Conservation (phyloP, 2,329 filamentous ascomycete genomes). For the Nemania sp. region DNA sequence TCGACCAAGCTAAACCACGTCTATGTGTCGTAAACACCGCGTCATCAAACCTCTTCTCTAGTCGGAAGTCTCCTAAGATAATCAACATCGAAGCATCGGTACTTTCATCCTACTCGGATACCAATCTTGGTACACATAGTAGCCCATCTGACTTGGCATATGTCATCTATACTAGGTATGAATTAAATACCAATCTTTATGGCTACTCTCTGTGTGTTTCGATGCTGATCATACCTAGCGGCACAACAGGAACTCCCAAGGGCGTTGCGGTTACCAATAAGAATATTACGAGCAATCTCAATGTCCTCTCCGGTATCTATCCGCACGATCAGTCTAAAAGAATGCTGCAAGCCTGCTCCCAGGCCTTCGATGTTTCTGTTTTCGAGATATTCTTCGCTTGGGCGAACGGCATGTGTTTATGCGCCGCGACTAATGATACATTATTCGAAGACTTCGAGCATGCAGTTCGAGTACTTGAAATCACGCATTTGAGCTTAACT, state of each 20-base stretch:
- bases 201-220: background rate
- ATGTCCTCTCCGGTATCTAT: slow-evolving; percentile 68
- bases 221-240: slow-evolving; percentile 46
- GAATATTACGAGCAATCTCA: slow-evolving; percentile 78
- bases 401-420: slow-evolving; percentile 77
- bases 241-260: slow-evolving; percentile 80
- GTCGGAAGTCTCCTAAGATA: slow-evolving; percentile 28
- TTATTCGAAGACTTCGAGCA: slow-evolving; percentile 74
- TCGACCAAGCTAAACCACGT: slow-evolving; percentile 61
- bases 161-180: slow-evolving; percentile 71
- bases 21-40: slow-evolving; percentile 49
- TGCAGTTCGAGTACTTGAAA: slow-evolving; percentile 63
- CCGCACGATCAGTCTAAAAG: slow-evolving; percentile 58
- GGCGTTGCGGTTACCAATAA: slow-evolving; percentile 77
- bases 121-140: slow-evolving; percentile 46
- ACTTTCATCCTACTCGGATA: slow-evolving; percentile 38
- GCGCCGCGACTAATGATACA: slow-evolving; percentile 73
- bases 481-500: slow-evolving; percentile 85
- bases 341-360: slow-evolving; percentile 82
- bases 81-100: slow-evolving; percentile 43
- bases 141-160: slow-evolving; percentile 66
- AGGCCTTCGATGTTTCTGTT: slow-evolving; percentile 85
- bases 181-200: background rate
- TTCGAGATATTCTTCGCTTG: slow-evolving; percentile 91
- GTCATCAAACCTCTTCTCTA: slow-evolving; percentile 27